These are phyloP conservation scores for Annulohypoxylon moriforme DNA, from an alignment of 495 filamentous ascomycete genomes.

Conservation along the genomic window DNA sequence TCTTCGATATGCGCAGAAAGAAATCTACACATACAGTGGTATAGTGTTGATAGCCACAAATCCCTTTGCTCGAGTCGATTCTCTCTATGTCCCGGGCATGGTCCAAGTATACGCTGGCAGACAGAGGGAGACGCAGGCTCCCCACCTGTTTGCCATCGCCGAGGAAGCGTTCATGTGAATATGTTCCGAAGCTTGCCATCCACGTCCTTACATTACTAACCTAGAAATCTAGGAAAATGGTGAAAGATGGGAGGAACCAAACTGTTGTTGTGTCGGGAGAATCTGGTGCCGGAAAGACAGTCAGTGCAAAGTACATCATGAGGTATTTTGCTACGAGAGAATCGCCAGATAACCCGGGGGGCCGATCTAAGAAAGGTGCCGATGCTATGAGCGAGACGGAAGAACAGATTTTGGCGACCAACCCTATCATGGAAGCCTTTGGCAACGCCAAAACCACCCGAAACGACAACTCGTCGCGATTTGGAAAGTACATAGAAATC, in stretches of 20 bases:
- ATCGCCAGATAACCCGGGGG: constrained; percentile 87
- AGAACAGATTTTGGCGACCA: constrained; percentile 97
- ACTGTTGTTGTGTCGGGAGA: constrained; percentile 99
- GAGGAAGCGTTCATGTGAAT: constrained; percentile 97
- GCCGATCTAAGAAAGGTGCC: constrained; percentile 77
- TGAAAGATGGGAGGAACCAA: constrained; percentile 94
- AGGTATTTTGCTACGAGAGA: constrained; percentile 98
- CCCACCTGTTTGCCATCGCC: constrained; percentile 98
- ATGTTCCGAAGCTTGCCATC: constrained; percentile 1
- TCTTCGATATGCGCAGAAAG: constrained; percentile 97
- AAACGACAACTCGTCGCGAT: constrained; percentile 98
- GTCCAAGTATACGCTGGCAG: constrained; percentile 99
- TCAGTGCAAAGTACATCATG: constrained; percentile 99
- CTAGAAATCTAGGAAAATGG: constrained; percentile 79
- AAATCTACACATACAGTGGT: constrained; percentile 99
- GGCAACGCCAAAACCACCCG: constrained; percentile 99
- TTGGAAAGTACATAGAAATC: constrained; percentile 99
- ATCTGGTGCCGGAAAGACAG: constrained; percentile 98
- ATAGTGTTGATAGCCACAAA: constrained; percentile 99
- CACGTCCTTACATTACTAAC: constrained; percentile 30
- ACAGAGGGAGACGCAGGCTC: constrained; percentile 94
- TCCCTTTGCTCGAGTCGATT: constrained; percentile 97
- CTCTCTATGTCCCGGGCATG: constrained; percentile 98
- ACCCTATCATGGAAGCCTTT: constrained; percentile 99
- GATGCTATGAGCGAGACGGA: constrained; percentile 98